These are phyloP conservation scores for Phialophora verrucosa DNA, from an alignment of 2,329 filamentous ascomycete species.

Conservation along the genomic window DNA sequence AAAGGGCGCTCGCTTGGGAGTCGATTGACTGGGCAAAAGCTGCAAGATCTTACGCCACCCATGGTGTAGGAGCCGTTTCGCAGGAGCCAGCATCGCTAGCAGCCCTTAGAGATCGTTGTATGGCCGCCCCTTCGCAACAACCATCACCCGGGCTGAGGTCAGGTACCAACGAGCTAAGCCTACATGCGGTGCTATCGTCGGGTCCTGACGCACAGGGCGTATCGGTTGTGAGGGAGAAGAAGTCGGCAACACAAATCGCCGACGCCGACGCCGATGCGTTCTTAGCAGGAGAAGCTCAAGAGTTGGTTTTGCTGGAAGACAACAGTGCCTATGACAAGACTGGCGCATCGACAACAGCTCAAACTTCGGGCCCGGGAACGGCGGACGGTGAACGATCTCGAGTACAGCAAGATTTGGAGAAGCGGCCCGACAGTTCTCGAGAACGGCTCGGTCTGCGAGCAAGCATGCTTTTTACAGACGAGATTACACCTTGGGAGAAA, in stretches of 20 bases:
- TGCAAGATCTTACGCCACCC: neutral
- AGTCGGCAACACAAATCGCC: neutral
- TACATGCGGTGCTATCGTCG: conserved; percentile 14
- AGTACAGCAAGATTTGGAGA: conserved; percentile 27
- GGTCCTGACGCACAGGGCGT: conserved; percentile 11
- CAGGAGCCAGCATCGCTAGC: neutral
- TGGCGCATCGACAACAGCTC: conserved; percentile 18
- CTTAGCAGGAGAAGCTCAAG: conserved; percentile 38
- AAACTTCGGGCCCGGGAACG: neutral
- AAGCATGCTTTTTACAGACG: conserved; percentile 30
- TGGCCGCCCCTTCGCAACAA: neutral
- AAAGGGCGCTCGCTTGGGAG: neutral
- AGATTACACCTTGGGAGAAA: conserved; percentile 34
- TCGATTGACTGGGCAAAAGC: conserved; percentile 3
- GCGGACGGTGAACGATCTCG: conserved; percentile 9
- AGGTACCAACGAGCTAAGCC: neutral
- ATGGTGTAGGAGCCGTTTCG: neutral
- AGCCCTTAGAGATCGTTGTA: neutral
- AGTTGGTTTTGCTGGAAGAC: conserved; percentile 27
- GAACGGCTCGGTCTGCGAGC: conserved; percentile 32
- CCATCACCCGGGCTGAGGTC: neutral
- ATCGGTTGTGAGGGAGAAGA: conserved; percentile 12
- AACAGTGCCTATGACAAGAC: conserved; percentile 13
- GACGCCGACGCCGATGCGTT: conserved; percentile 27
- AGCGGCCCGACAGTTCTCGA: conserved; percentile 33